Evolutionary conservation across 495 filamentous ascomycete genomes (phyloP).

Genomic region (Hypoxylon trugodes): DNA sequence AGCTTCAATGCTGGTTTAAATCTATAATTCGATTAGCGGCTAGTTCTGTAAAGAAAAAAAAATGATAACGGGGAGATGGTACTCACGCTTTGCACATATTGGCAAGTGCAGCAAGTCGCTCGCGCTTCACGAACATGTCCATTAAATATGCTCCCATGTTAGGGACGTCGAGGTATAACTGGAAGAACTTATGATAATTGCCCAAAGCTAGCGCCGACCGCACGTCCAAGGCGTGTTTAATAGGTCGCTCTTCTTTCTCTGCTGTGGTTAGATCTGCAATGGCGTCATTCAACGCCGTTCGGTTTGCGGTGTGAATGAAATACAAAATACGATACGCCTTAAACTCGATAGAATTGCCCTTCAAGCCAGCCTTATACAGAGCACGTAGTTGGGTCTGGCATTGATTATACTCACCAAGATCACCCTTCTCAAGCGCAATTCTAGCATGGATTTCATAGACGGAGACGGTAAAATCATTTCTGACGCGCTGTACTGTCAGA

Average conservation of each 20-base stretch:
- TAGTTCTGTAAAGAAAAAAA: neutral
- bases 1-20: slow-evolving; percentile 91
- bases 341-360: slow-evolving; percentile 93
- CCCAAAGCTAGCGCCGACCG: slow-evolving; percentile 90
- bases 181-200: slow-evolving; percentile 98
- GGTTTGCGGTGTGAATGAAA: slow-evolving; percentile 98
- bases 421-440: slow-evolving; percentile 97
- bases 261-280: slow-evolving; percentile 96
- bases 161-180: slow-evolving; percentile 89
- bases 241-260: slow-evolving; percentile 85
- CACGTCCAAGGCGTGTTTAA: slow-evolving; percentile 91
- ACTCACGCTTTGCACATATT: slow-evolving; percentile 95
- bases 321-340: slow-evolving; percentile 99
- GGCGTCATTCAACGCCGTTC: slow-evolving; percentile 96
- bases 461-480: slow-evolving; percentile 90
- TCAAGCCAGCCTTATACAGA: slow-evolving; percentile 84
- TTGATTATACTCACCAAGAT: slow-evolving; percentile 99
- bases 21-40: slow-evolving; percentile 61
- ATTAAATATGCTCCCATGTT: slow-evolving; percentile 99
- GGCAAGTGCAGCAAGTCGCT: slow-evolving; percentile 87
- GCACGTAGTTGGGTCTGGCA: slow-evolving; percentile 97
- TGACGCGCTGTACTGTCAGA: slow-evolving; percentile 96
- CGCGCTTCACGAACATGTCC: slow-evolving; percentile 97
- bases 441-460: slow-evolving; percentile 98
- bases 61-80: neutral